Base-by-base conservation (phyloP, 768 basidiomycete genomes). In the Mycena albidolilacea region DNA sequence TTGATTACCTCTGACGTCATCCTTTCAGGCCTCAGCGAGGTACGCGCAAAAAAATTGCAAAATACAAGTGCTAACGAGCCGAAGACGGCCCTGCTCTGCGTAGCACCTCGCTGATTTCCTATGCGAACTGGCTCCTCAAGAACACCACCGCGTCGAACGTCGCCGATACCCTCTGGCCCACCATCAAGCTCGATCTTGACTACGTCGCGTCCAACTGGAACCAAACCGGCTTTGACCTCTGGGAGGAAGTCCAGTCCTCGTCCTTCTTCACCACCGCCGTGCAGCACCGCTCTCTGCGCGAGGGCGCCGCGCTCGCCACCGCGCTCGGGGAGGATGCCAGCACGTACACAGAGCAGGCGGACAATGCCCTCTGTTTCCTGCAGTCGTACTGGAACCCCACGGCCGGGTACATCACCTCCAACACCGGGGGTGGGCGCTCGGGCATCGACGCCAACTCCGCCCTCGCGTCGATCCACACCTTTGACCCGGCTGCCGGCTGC, bases 211-310 rank as follows among this genome's bases (percentile, higher is more conserved):
- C 65, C 30, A 82, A 84, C 76, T 92, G 91, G 90, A 90, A 90
- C 73, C 78, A 81, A 68, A 78, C 88, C 15, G 86, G 86, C 78
- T 93, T 91, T 78, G 93, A 95, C 79, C 84, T 94, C 0, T 94
- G 93, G 92, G 92, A 94, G 79, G 92, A 94, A 80, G 79, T 94
- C 30, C 77, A 82, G 1, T 92, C 92, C 0, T 89, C 90, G 21
- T 94, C 93, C 5, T 96, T 94, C 86, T 96, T 93, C 80, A 96
- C 95, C 6, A 89, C 92, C 1, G 91, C 92, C 5, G 90, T 91
- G 0, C 95, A 95, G 77, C 93, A 95, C 78, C 90, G 91, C 38
- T 87, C 93, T 10, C 82, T 96, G 52, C 91, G 91, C 43, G 86
- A 93, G 79, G 94, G 94, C 21, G 86, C 89, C 4, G 74, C 86